These are phyloP conservation scores for Pseudogymnoascus sp. DNA, from an alignment of 2,329 filamentous ascomycete genomes.

Conservation along the genomic window DNA sequence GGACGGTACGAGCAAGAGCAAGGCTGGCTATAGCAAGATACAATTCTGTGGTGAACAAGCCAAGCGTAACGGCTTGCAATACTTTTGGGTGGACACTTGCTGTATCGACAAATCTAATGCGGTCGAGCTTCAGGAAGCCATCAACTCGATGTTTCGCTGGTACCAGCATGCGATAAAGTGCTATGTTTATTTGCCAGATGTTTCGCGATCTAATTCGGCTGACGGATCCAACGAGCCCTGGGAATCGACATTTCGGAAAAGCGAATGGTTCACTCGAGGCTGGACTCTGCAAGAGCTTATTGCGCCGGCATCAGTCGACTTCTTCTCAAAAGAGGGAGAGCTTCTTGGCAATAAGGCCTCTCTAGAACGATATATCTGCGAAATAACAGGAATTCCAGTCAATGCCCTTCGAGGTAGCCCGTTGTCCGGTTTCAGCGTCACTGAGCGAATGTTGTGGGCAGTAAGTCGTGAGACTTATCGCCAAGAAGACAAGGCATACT, in stretches of 20 bases:
- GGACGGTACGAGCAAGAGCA: constrained; percentile 8
- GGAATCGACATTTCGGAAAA: constrained; percentile 13
- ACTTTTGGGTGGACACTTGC: too few species aligned
- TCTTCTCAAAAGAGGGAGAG: constrained; percentile 16
- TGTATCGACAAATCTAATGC: too few species aligned
- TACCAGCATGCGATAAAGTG: constrained; percentile 14
- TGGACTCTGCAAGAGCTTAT: constrained; percentile 18
- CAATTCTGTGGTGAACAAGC: constrained; percentile 8
- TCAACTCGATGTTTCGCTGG: constrained; percentile 19
- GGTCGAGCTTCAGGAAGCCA: too few species aligned
- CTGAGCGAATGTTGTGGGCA: constrained; percentile 32
- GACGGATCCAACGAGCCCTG: constrained; percentile 4
- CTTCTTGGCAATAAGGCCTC: constrained; percentile 15
- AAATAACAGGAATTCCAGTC: constrained; percentile 15
- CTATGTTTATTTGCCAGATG: constrained; percentile 16
- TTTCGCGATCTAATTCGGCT: constrained; percentile 2
- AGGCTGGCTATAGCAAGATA: constrained; percentile 12
- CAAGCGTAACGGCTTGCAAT: constrained; percentile 9
- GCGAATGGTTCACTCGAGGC: constrained; percentile 15
- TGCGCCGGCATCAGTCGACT: constrained; percentile 13
- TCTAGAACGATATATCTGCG: constrained; percentile 16
- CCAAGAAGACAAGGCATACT: constrained; percentile 37
- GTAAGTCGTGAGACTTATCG: constrained; percentile 27
- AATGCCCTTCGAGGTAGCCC: constrained; percentile 14
- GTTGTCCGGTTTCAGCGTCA: constrained; percentile 13